A percentile compares a stretch with the other conserved stretches of the same genome.
Conservation (phyloP, 1,284 basidiomycete species). For the Melampsora abietis-canadensis region DNA sequence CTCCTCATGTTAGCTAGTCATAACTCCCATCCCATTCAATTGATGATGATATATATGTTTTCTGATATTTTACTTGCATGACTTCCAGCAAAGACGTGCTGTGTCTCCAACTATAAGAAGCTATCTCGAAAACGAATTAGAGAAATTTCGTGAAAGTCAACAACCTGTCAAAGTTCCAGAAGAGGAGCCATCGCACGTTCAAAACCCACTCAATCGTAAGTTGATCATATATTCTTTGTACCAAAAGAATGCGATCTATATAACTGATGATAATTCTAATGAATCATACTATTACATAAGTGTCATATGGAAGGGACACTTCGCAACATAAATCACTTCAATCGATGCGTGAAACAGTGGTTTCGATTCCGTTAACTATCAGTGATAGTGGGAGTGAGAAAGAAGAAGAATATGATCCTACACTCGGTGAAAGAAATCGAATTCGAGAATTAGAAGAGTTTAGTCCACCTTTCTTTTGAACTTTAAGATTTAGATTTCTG, state of each 20-base stretch:
- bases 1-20: not conserved
- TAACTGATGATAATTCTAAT: not conserved
- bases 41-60: not conserved
- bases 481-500: not conserved
- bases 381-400: conserved; percentile 23
- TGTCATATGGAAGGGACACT: not conserved
- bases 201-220: not conserved
- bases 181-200: not conserved
- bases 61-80: not conserved
- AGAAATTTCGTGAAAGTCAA: not conserved
- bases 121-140: not conserved
- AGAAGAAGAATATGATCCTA: not conserved
- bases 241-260: not conserved
- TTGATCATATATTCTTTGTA: not conserved
- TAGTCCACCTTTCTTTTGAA: not conserved
- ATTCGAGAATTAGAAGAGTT: conserved; percentile 15
- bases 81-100: not conserved
- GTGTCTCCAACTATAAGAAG: not conserved
- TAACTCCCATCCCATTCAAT: not conserved
- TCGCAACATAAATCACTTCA: not conserved
- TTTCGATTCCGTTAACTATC: conserved; percentile 15
- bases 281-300: not conserved
- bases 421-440: not conserved
- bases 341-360: not conserved
- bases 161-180: not conserved